A percentile compares a stretch with the other conserved stretches of the same genome.
phyloP scores from a whole-genome alignment of 2,329 filamentous ascomycete genomes.

The Sporothrix luriei region DNA sequence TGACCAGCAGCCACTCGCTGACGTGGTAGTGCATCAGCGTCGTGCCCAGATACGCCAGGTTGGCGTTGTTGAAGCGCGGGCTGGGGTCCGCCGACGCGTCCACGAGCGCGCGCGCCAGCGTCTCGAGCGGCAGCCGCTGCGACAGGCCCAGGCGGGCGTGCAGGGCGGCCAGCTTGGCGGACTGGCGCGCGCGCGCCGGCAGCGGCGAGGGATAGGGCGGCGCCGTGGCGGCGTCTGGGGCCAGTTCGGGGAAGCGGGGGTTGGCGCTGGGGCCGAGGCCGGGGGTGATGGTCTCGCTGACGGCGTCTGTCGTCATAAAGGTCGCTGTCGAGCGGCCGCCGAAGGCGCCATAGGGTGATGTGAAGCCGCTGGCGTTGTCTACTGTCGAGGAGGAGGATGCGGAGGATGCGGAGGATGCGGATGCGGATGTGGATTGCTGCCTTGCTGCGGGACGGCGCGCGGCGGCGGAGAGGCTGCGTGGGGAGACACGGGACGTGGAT shows the following conservation, averaged over 20 bases:
- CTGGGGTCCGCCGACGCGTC: conserved; percentile 81
- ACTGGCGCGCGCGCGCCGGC: conserved; percentile 66
- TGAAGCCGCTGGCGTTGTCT: not conserved
- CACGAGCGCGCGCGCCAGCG: conserved; percentile 81
- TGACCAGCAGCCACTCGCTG: conserved; percentile 82
- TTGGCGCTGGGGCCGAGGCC: conserved; percentile 28
- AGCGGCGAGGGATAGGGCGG: conserved; percentile 68
- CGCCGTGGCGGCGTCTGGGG: conserved; percentile 41
- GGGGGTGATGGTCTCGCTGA: not conserved
- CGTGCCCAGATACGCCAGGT: conserved; percentile 77
- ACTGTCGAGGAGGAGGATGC: not conserved
- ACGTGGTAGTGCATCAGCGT: conserved; percentile 87
- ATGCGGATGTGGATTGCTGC: conserved; percentile 27
- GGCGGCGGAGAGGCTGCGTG: conserved; percentile 3
- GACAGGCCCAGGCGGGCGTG: conserved; percentile 86
- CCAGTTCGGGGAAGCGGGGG: conserved; percentile 36
- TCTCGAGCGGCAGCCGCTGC: conserved; percentile 78
- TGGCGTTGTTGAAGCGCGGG: conserved; percentile 82
- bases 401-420: not conserved
- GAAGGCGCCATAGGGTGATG: conserved; percentile 14
- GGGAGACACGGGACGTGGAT: conserved; percentile 4
- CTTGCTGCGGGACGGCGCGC: conserved; percentile 14
- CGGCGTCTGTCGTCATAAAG: not conserved
- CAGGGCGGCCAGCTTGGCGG: conserved; percentile 88
- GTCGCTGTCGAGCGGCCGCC: not conserved